Conservation (phyloP, 768 basidiomycete species). For the Naganishia onofrii region DNA sequence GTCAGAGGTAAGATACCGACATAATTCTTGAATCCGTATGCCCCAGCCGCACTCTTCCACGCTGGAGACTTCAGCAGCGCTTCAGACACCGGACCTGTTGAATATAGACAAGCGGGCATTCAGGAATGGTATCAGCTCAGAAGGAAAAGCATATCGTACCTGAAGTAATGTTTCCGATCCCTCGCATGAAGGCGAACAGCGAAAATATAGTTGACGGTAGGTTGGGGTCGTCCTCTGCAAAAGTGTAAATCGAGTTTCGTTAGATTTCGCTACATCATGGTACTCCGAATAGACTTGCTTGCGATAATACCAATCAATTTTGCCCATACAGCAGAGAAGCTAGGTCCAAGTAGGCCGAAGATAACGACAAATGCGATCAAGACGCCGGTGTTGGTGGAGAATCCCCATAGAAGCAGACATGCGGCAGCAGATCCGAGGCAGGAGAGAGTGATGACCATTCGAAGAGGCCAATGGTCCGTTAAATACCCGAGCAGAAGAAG, state of each 20-base stretch:
- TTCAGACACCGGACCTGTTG: constrained; percentile 42
- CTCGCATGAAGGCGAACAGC: constrained; percentile 40
- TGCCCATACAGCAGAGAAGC: constrained; percentile 43
- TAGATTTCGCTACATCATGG: neutral
- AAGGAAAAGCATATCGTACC: constrained; percentile 32
- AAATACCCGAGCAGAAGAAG: constrained; percentile 40
- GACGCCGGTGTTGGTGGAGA: constrained; percentile 37
- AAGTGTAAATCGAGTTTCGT: neutral
- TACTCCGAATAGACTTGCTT: constrained; percentile 34
- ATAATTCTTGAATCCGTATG: constrained; percentile 45
- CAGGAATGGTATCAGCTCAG: neutral
- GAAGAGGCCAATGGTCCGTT: constrained; percentile 40
- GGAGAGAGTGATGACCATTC: constrained; percentile 38
- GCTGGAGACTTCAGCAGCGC: constrained; percentile 37
- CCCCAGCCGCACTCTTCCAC: constrained; percentile 38
- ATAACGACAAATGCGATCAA: constrained; percentile 39
- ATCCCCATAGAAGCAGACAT: constrained; percentile 48
- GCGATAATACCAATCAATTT: constrained; percentile 42
- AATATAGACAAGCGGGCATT: neutral
- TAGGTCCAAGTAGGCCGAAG: constrained; percentile 40
- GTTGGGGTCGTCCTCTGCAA: constrained; percentile 39
- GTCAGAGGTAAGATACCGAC: constrained; percentile 31
- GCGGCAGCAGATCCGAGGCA: constrained; percentile 39
- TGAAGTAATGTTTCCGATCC: constrained; percentile 45
- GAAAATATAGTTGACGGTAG: constrained; percentile 39